Evolutionary conservation across 2,329 filamentous ascomycete genomes (phyloP).

Genomic region (Penicillium olsonii): DNA sequence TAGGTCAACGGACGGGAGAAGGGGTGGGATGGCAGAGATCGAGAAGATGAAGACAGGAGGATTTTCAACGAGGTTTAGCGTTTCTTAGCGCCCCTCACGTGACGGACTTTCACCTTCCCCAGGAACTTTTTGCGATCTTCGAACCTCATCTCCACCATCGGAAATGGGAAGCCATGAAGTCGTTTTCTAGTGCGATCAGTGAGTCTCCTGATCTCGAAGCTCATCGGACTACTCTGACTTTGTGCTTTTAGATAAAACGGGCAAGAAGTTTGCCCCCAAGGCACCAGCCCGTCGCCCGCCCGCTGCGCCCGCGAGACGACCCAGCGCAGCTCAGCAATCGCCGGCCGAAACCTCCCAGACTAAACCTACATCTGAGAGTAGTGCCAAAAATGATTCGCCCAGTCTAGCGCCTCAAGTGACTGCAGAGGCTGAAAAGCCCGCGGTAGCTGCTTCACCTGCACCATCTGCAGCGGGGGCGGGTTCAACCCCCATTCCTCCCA

Average conservation of each 20-base stretch:
- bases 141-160: conserved; percentile 12
- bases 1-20: conserved; percentile 14
- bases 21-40: conserved; percentile 25
- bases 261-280: conserved; percentile 78
- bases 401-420: neutral
- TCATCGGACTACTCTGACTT: conserved; percentile 5
- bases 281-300: conserved; percentile 59
- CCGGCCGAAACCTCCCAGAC: conserved; percentile 4
- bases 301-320: conserved; percentile 39
- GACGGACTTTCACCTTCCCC: conserved; percentile 31
- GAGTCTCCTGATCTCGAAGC: conserved; percentile 21
- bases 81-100: conserved; percentile 40
- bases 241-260: conserved; percentile 57
- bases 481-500: conserved; percentile 17
- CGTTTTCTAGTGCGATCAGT: conserved; percentile 58
- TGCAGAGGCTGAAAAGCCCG: conserved; percentile 3
- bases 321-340: conserved; percentile 42
- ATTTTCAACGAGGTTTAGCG: conserved; percentile 43
- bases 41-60: conserved; percentile 41
- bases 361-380: neutral
- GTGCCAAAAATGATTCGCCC: conserved; percentile 5
- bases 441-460: conserved; percentile 2
- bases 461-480: conserved; percentile 24
- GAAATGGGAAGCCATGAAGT: conserved; percentile 43
- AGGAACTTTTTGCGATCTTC: conserved; percentile 24